A percentile compares a stretch with the other conserved stretches of the same genome.
phyloP scores from a whole-genome alignment of 1,284 basidiomycete species.

The Sphagnurus paluster region DNA sequence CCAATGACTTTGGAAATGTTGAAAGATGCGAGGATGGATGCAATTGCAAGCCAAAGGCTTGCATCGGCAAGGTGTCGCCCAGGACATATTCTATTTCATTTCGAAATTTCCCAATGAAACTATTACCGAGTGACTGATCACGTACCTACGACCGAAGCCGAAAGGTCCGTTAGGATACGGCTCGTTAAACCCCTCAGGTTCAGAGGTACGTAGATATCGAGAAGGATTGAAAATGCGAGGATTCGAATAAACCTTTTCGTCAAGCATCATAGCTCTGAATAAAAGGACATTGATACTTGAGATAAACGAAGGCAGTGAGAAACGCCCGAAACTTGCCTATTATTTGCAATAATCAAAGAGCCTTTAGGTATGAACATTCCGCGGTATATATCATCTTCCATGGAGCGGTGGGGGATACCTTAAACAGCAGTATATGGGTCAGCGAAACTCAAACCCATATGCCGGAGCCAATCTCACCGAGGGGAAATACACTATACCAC shows the following conservation, averaged over 20 bases:
- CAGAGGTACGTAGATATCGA: conserved; percentile 32
- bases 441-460: too few species aligned
- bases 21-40: conserved; percentile 11
- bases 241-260: conserved; percentile 30
- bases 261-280: conserved; percentile 24
- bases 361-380: conserved; percentile 36
- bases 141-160: conserved; percentile 36
- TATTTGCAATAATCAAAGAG: conserved; percentile 29
- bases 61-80: conserved; percentile 12
- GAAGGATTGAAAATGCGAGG: conserved; percentile 36
- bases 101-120: too few species aligned
- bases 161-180: conserved; percentile 32
- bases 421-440: too few species aligned
- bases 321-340: too few species aligned
- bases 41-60: conserved; percentile 16
- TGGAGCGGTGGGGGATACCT: conserved; percentile 27
- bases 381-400: conserved; percentile 31
- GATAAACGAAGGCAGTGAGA: background rate
- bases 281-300: too few species aligned
- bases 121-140: too few species aligned
- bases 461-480: conserved; percentile 1
- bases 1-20: conserved; percentile 8
- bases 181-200: conserved; percentile 25
- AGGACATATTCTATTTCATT: conserved; percentile 18
- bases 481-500: conserved; percentile 16